phyloP scores from a whole-genome alignment of 169 alveolate genomes.

The Plasmodium falciparum region DNA sequence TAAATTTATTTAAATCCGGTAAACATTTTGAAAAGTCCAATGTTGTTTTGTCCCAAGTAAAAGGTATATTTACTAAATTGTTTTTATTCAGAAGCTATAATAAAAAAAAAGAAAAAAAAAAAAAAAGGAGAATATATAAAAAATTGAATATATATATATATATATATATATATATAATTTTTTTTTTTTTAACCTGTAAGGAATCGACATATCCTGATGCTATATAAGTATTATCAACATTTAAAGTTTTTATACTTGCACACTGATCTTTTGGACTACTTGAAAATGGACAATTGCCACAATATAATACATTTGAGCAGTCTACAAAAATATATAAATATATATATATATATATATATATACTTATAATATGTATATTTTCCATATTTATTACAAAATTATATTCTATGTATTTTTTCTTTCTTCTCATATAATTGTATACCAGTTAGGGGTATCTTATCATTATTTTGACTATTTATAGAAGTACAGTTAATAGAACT shows the following conservation, averaged over 20 bases:
- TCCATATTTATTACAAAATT: not conserved
- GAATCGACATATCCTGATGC: constrained; percentile 57
- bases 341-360: not conserved
- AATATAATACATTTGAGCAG: constrained; percentile 64
- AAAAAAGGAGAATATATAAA: constrained; percentile 10
- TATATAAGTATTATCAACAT: constrained; percentile 28
- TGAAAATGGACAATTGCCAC: constrained; percentile 44
- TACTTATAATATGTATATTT: not conserved
- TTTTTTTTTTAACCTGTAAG: constrained; percentile 46
- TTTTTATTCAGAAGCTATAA: constrained; percentile 40
- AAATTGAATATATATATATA: not conserved
- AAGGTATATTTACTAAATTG: constrained; percentile 22
- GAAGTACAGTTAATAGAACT: constrained; percentile 44
- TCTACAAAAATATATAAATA: constrained; percentile 21
- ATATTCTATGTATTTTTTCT: too few relatives aligned
- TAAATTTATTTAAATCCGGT: constrained; percentile 46
- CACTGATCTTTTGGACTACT: constrained; percentile 67
- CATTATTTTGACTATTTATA: constrained; percentile 28
- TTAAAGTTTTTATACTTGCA: constrained; percentile 27
- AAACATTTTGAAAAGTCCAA: constrained; percentile 66
- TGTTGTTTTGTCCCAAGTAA: constrained; percentile 45
- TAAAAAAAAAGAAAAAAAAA: constrained; percentile 32
- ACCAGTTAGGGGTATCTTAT: constrained; percentile 46
- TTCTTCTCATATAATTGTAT: not conserved
- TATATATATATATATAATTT: not conserved